Evolutionary conservation across 2,329 filamentous ascomycete genomes (phyloP).

Genomic region (Colletotrichum gigasporum): DNA sequence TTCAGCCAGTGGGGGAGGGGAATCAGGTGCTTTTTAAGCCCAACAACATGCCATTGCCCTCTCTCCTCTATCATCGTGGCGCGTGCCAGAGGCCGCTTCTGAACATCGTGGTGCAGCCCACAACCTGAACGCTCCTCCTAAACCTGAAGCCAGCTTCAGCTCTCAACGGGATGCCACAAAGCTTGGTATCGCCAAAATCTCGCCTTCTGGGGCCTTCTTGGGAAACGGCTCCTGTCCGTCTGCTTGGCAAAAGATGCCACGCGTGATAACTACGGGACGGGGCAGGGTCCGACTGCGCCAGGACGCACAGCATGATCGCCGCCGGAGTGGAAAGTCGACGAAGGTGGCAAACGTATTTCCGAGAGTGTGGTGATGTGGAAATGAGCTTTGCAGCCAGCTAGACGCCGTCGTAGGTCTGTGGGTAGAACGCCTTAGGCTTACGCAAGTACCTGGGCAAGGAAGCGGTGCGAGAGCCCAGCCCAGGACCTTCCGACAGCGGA

Average conservation of each 20-base stretch:
- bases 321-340: background rate
- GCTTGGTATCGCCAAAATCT: conserved; percentile 21
- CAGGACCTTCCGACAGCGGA: too few species aligned
- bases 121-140: background rate
- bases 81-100: background rate
- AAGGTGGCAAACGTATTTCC: background rate
- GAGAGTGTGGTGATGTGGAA: conserved; percentile 11
- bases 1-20: background rate
- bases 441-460: too few species aligned
- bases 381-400: conserved; percentile 4
- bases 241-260: background rate
- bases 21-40: background rate
- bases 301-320: background rate
- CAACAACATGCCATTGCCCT: background rate
- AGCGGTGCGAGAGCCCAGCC: too few species aligned
- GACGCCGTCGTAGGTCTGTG: background rate
- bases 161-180: conserved; percentile 20
- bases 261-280: too few species aligned
- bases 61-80: background rate
- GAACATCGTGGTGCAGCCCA: background rate
- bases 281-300: too few species aligned
- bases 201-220: background rate
- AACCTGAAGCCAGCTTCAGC: background rate
- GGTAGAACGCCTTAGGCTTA: background rate
- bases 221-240: background rate